phyloP scores from a whole-genome alignment of 768 basidiomycete genomes.

The Mycena venus region DNA sequence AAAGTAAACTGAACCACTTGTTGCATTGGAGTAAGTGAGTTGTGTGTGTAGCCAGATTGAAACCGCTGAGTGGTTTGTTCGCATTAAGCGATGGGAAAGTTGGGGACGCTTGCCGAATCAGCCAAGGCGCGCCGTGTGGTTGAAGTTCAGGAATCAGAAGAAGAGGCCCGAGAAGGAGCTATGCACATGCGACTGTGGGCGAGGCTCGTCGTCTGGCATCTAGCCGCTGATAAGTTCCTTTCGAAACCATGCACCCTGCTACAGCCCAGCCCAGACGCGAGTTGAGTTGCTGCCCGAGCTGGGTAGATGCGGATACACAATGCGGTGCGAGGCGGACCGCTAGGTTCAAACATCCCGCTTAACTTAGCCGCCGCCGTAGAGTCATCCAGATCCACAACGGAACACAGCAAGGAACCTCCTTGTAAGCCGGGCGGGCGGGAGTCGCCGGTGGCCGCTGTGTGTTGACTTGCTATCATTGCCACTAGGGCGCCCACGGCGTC shows the following conservation, averaged over 20 bases:
- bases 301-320: too few relatives aligned
- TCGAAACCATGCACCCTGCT: background rate
- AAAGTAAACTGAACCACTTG: background rate
- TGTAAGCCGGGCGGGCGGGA: too few relatives aligned
- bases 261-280: too few relatives aligned
- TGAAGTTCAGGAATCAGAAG: background rate
- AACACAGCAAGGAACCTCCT: too few relatives aligned
- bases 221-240: too few relatives aligned
- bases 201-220: background rate
- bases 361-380: background rate
- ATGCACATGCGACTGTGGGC: background rate
- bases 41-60: background rate
- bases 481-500: background rate
- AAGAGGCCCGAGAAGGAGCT: background rate
- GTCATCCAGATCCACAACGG: too few relatives aligned
- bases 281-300: too few relatives aligned
- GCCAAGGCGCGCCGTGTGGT: background rate
- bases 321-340: too few relatives aligned
- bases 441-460: too few relatives aligned
- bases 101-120: background rate
- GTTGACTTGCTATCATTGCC: background rate
- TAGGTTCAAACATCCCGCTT: background rate
- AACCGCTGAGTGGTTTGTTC: background rate
- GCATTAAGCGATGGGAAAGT: background rate
- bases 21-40: too few relatives aligned